Conservation (phyloP, 1,284 basidiomycete genomes). For the Apiotrichum montevideense region DNA sequence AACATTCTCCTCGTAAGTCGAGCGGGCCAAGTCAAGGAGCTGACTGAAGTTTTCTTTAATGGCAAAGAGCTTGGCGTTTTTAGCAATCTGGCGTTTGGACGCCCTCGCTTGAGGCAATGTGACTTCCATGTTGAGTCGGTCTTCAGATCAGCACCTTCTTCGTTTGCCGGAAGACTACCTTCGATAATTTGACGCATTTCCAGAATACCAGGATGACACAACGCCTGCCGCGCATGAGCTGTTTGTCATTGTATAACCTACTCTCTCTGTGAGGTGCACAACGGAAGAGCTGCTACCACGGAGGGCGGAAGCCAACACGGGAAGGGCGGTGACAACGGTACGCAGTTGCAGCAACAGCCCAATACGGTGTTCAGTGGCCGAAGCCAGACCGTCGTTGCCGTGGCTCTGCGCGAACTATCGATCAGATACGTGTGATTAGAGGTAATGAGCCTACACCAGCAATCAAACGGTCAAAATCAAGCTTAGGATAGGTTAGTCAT, state of each 20-base stretch:
- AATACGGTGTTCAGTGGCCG: conserved; percentile 23
- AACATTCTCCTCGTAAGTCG: conserved; percentile 85
- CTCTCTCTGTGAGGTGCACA: neutral
- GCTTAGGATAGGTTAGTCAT: too few species aligned
- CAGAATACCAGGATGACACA: neutral
- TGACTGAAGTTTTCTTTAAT: conserved; percentile 73
- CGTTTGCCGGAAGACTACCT: conserved; percentile 2
- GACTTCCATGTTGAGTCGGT: conserved; percentile 22
- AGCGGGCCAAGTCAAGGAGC: conserved; percentile 82
- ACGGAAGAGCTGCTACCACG: neutral
- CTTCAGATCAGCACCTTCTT: conserved; percentile 3
- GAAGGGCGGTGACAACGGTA: conserved; percentile 13
- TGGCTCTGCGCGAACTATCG: conserved; percentile 15
- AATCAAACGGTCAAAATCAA: conserved; percentile 57
- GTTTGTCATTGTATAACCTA: neutral
- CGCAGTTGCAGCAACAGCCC: conserved; percentile 24
- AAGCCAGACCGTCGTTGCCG: neutral
- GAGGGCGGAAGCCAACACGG: conserved; percentile 5
- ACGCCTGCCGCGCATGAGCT: neutral
- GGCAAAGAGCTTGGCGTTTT: conserved; percentile 72
- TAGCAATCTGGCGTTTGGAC: conserved; percentile 12
- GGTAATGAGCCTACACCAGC: conserved; percentile 53
- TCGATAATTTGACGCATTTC: conserved; percentile 7
- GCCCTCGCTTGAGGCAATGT: conserved; percentile 5
- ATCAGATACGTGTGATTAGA: neutral